Percentiles rank a stretch among this genome's conserved stretches.
phyloP scores from a whole-genome alignment of 768 basidiomycete genomes.

The Paxillus involutus region DNA sequence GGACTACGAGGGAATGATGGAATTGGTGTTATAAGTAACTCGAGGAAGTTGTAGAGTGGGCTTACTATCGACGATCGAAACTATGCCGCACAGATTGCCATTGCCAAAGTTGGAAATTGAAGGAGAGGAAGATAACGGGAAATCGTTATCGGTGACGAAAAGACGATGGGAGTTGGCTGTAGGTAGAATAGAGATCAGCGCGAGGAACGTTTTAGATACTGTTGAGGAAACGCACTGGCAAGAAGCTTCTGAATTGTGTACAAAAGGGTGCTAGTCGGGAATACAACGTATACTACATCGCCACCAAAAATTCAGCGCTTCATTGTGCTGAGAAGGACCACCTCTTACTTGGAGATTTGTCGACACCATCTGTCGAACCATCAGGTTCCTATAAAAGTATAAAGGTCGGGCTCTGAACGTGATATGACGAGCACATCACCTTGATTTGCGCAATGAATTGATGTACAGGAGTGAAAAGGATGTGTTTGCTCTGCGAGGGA shows the following conservation, averaged over 20 bases:
- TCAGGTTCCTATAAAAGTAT: conserved; percentile 51
- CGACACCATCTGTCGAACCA: conserved; percentile 77
- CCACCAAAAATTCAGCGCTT: not conserved
- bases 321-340: not conserved
- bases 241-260: conserved; percentile 80
- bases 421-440: conserved; percentile 35
- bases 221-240: conserved; percentile 56
- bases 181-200: not conserved
- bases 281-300: conserved; percentile 68
- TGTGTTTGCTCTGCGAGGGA: conserved; percentile 78
- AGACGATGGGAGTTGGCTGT: conserved; percentile 78
- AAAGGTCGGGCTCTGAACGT: not conserved
- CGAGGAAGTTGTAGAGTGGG: conserved; percentile 2
- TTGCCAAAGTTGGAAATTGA: conserved; percentile 35
- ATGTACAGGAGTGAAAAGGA: conserved; percentile 64
- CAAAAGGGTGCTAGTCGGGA: conserved; percentile 58
- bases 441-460: conserved; percentile 75
- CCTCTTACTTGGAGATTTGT: conserved; percentile 69
- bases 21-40: not conserved
- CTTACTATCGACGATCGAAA: conserved; percentile 81
- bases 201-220: not conserved
- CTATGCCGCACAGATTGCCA: conserved; percentile 65
- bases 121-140: conserved; percentile 48
- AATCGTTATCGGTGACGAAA: conserved; percentile 67
- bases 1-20: conserved; percentile 43